phyloP scores from a whole-genome alignment of 1,284 basidiomycete genomes.

The Austroboletus novae-zelandiae region DNA sequence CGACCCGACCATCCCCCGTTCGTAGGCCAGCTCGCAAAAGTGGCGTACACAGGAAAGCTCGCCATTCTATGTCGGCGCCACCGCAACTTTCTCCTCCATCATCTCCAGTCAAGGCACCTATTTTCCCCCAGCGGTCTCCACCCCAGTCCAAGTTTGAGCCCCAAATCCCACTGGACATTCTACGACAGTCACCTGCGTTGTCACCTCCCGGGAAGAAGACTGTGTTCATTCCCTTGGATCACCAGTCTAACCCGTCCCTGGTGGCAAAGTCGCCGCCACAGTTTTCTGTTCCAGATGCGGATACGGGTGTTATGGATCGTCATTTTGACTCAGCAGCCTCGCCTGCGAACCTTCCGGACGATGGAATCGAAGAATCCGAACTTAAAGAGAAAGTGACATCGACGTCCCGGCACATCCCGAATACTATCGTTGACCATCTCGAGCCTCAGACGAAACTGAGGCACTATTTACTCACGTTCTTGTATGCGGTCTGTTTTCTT shows the following conservation, averaged over 20 bases:
- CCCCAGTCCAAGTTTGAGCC: conserved; percentile 59
- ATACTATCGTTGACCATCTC: conserved; percentile 25
- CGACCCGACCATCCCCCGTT: conserved; percentile 56
- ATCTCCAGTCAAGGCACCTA: conserved; percentile 34
- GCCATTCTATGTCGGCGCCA: conserved; percentile 71
- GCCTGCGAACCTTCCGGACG: conserved; percentile 19
- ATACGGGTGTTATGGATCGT: conserved; percentile 11
- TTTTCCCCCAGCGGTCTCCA: conserved; percentile 26
- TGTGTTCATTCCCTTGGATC: conserved; percentile 16
- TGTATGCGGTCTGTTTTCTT: conserved; percentile 40
- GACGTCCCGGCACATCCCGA: conserved; percentile 39
- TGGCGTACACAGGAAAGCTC: conserved; percentile 47
- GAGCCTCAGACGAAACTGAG: conserved; percentile 15
- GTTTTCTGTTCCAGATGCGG: conserved; percentile 6
- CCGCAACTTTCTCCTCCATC: conserved; percentile 51
- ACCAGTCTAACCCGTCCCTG: conserved; percentile 11
- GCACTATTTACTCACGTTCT: conserved; percentile 35
- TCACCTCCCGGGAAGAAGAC: conserved; percentile 13
- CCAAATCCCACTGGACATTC: conserved; percentile 42
- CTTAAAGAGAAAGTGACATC: conserved; percentile 22
- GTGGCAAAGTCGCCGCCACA: conserved; percentile 10
- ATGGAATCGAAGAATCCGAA: conserved; percentile 6
- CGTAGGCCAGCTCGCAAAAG: conserved; percentile 52
- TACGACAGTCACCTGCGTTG: conserved; percentile 19
- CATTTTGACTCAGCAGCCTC: conserved; percentile 20